Conservation (phyloP, 208 protist species). For the Endotrypanum monterogeii region DNA sequence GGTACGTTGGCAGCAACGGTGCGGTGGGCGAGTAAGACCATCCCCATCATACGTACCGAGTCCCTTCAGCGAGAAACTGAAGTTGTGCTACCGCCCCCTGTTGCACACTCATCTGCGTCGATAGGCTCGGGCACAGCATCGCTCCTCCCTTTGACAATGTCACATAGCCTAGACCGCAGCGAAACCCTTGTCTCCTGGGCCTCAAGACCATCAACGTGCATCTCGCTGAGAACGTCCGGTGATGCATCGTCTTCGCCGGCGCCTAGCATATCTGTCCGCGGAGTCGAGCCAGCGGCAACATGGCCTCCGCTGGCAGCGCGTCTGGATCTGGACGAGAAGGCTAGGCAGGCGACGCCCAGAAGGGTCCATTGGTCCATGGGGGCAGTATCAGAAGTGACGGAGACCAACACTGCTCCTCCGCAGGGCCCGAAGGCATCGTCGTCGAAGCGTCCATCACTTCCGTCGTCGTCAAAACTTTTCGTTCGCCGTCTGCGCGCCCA, state of each 20-base stretch:
- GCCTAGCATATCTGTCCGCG: not conserved
- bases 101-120: not conserved
- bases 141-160: not conserved
- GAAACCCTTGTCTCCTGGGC: not conserved
- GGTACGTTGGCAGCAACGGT: not conserved
- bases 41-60: not conserved
- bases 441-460: not conserved
- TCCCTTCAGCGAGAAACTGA: not conserved
- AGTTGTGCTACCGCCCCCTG: not conserved
- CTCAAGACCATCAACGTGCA: not conserved
- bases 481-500: slow-evolving; percentile 21
- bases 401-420: not conserved
- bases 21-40: not conserved
- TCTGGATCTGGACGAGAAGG: not conserved
- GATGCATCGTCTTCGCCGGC: not conserved
- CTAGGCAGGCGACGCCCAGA: not conserved
- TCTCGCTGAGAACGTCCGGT: not conserved
- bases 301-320: not conserved
- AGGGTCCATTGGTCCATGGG: not conserved
- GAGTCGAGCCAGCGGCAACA: not conserved
- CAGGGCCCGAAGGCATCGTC: not conserved
- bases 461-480: not conserved
- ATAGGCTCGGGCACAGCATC: not conserved
- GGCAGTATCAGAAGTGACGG: not conserved
- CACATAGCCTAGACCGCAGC: not conserved